Conservation (phyloP, 2,329 filamentous ascomycete genomes). For the Aspergillus nomiae region DNA sequence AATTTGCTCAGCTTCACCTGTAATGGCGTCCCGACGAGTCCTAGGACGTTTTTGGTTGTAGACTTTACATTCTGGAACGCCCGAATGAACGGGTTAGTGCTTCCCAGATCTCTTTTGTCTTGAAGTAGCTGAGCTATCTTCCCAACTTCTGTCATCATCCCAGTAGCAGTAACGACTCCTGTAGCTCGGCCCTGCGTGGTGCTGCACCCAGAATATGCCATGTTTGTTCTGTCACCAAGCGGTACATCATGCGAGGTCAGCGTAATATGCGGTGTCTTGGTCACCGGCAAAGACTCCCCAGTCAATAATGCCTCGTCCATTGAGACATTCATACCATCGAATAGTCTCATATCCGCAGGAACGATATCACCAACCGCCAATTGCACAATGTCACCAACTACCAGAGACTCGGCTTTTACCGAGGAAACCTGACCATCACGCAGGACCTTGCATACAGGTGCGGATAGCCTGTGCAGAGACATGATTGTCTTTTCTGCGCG, state of each 20-base stretch:
- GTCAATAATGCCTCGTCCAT: conserved; percentile 69
- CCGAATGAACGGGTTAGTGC: conserved; percentile 25
- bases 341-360: conserved; percentile 58
- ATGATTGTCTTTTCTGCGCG: conserved; percentile 63
- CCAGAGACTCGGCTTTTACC: conserved; percentile 58
- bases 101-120: conserved; percentile 42
- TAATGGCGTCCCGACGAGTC: conserved; percentile 71
- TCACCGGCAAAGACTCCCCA: conserved; percentile 63
- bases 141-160: conserved; percentile 64
- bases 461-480: conserved; percentile 57
- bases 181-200: conserved; percentile 62
- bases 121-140: conserved; percentile 61
- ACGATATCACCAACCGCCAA: conserved; percentile 60
- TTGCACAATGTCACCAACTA: conserved; percentile 60
- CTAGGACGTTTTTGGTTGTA: conserved; percentile 53
- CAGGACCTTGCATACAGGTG: conserved; percentile 58
- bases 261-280: conserved; percentile 48
- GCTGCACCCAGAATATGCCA: conserved; percentile 62
- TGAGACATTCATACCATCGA: conserved; percentile 69
- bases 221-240: conserved; percentile 61
- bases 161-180: conserved; percentile 61
- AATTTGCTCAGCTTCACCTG: conserved; percentile 85
- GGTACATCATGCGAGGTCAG: conserved; percentile 28
- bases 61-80: conserved; percentile 45
- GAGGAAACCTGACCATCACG: conserved; percentile 57